Evolutionary conservation across 2,329 filamentous ascomycete species (phyloP), one percentile per base, ranked within the genome.

Genomic region (Colletotrichum neosansevieriae): DNA sequence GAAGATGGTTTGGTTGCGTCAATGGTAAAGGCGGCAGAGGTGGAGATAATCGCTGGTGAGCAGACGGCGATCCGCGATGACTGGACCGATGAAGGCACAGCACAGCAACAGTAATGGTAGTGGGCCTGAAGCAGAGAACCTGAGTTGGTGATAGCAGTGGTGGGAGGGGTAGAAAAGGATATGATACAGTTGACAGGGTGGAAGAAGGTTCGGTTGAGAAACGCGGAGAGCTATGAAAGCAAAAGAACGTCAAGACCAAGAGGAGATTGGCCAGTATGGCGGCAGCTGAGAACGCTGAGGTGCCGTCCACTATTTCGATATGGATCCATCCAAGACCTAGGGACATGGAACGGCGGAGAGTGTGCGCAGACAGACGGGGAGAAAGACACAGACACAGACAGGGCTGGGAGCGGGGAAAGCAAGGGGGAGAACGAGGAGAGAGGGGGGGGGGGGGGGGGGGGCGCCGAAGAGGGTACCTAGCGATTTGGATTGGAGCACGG

Each of bases 401-500:
- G 42, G 6, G 12, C n/a, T 21, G 12, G 32, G n/a, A 38, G 50
- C 38, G 21, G 24, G 44, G 60, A 47, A 38, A 12, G 21, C 19
- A 32, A 29, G 21, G 34, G 11, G 13, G 11, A 15, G 36, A 9
- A 38, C 4, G 32, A 21, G 13, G 29, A 38, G 17, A n/a, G 17
- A 12, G 57, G 38, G 38, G 29, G 34, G 21, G n/a, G n/a, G n/a
- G n/a, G n/a, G n/a, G n/a, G n/a, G n/a, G n/a, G n/a, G n/a, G n/a
- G n/a, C n/a, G n/a, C n/a, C 21, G 4, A 4, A 21, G 51, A 19
- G 34, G 45, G 44, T n/a, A n/a, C n/a, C n/a, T n/a, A 21, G 62
- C 21, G 29, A 36, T 34, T 59, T 38, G 36, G 29, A 15, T 47
- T 54, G 49, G 29, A 51, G 62, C 61, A 64, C 44, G 54, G 45